phyloP scores from a whole-genome alignment of 2,329 filamentous ascomycete genomes.

The Xylariaceae sp. region DNA sequence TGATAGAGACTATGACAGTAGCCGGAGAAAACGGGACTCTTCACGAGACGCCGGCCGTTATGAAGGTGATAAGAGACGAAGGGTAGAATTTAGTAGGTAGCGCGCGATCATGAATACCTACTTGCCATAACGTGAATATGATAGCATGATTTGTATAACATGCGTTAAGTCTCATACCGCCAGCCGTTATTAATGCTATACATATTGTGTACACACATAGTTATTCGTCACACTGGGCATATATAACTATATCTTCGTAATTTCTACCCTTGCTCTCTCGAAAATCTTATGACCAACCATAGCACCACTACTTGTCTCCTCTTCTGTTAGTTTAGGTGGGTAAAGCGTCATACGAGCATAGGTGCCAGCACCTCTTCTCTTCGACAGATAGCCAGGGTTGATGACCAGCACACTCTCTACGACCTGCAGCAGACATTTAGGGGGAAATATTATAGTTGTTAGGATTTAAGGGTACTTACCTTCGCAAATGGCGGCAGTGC shows the following conservation, averaged over 20 bases:
- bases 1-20: slow-evolving; percentile 52
- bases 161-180: background rate
- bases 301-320: slow-evolving; percentile 61
- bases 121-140: slow-evolving; percentile 26
- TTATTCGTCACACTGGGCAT: background rate
- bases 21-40: slow-evolving; percentile 63
- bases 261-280: slow-evolving; percentile 84
- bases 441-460: slow-evolving; percentile 18
- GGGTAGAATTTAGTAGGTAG: slow-evolving; percentile 54
- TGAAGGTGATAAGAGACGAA: slow-evolving; percentile 65
- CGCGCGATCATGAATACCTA: slow-evolving; percentile 15
- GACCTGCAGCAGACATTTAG: slow-evolving; percentile 62
- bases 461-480: slow-evolving; percentile 56
- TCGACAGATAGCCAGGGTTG: slow-evolving; percentile 88
- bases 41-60: slow-evolving; percentile 62
- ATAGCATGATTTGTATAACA: slow-evolving; percentile 31
- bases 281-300: slow-evolving; percentile 78
- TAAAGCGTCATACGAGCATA: slow-evolving; percentile 82
- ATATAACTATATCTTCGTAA: slow-evolving; percentile 72
- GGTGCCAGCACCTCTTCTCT: slow-evolving; percentile 82
- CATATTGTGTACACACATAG: background rate
- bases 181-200: background rate
- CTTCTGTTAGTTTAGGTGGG: slow-evolving; percentile 65
- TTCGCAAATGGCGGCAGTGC: slow-evolving; percentile 85
- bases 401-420: slow-evolving; percentile 89